These are phyloP conservation scores for Boletus reticuloceps DNA, from an alignment of 768 basidiomycete species.

Conservation along the genomic window DNA sequence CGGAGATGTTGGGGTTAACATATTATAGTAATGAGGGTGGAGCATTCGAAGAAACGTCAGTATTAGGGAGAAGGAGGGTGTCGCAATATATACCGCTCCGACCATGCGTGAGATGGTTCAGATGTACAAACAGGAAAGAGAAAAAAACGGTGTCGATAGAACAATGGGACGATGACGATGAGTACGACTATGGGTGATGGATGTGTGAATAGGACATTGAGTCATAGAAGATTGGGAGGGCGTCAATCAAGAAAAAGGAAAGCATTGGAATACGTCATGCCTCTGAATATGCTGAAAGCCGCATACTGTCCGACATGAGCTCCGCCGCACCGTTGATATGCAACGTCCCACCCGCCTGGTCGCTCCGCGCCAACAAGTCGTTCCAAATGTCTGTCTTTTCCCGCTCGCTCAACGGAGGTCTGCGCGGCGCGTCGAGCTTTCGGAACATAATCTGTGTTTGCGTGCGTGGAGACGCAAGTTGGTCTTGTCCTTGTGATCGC, in stretches of 20 bases:
- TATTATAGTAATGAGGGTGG: not conserved
- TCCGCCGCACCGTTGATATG: conserved; percentile 42
- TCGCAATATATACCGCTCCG: conserved; percentile 9
- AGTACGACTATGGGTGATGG: not conserved
- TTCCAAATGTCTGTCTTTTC: conserved; percentile 76
- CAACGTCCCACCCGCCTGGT: conserved; percentile 69
- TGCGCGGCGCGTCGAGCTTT: conserved; percentile 37
- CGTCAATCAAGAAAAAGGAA: not conserved
- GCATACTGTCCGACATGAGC: conserved; percentile 43
- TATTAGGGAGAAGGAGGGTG: not conserved
- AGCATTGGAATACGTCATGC: not conserved
- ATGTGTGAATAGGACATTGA: not conserved
- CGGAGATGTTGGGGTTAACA: too few species aligned
- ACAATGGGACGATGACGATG: not conserved
- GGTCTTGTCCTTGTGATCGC: conserved; percentile 6
- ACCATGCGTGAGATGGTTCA: conserved; percentile 2
- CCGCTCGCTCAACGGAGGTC: conserved; percentile 51
- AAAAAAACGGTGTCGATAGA: not conserved
- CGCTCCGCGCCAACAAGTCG: conserved; percentile 63
- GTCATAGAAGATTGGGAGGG: not conserved
- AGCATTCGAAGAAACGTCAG: not conserved
- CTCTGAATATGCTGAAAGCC: conserved; percentile 35
- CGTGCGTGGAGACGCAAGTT: conserved; percentile 8
- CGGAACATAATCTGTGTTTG: conserved; percentile 46
- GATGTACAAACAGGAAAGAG: conserved; percentile 3